Evolutionary conservation across 441 rosid genomes (phyloP), one percentile per base, ranked within the genome.

Genomic region (Brassica balearica): DNA sequence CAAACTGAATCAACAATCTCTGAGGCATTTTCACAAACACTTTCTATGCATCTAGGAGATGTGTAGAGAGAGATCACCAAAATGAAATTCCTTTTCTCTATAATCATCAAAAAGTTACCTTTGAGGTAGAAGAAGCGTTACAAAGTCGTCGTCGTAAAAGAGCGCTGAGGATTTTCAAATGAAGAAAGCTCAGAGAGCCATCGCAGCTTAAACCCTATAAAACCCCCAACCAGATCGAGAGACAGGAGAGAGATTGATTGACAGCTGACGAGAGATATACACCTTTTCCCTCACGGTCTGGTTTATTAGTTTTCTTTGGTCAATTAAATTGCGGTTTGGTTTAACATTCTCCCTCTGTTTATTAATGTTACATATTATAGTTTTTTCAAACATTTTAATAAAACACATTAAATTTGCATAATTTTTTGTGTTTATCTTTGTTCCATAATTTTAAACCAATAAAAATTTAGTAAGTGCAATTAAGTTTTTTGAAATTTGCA

Each of bases 201-300:
- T 65, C n/a, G 23, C 73, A 3, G 29, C 75, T 74, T 74, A 74
- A 80, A 74, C 79, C 82, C 82, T 80, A 74, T 22, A 69, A 69
- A 59, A 73, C 29, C 38, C 23, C 74, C 36, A 74, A 69, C 79
- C 82, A 79, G 82, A 74, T 55, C 68, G 67, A 23, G 20, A 46
- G 2, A n/a, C 7, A 0, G 9, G 82, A 73, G 59, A 11, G 10
- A 32, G 25, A 19, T 15, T 15, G n/a, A 8, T 22, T 59, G 27
- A 19, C 8, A 7, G 1, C 0, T 59, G 22, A 4, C 1, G 8
- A 34, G 32, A 27, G 32, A 4, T 1, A 19, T 15, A 10, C 46
- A 15, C 66, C 1, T 53, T 61, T 61, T 64, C 34, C 69, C 32
- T 41, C 1, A 46, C 15, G 9, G 4, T 15, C 59, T 53, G 17